Conservation (phyloP, 2,329 filamentous ascomycete species). For the Tetracladium maxilliforme region DNA sequence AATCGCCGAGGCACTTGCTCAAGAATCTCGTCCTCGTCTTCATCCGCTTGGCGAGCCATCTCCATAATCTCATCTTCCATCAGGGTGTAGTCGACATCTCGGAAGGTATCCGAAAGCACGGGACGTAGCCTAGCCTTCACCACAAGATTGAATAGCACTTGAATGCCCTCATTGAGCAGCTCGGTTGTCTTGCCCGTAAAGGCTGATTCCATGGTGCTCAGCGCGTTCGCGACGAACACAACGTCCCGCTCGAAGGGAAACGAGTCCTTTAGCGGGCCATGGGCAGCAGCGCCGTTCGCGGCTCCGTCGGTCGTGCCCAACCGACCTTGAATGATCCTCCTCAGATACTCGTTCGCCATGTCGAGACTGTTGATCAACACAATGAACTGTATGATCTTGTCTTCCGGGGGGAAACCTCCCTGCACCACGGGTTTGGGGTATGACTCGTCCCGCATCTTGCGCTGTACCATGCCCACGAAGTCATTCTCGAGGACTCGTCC, state of each 20-base stretch:
- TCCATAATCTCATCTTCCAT: conserved; percentile 46
- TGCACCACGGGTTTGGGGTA: conserved; percentile 71
- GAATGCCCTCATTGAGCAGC: conserved; percentile 69
- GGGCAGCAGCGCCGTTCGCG: conserved; percentile 19
- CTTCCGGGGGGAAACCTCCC: conserved; percentile 73
- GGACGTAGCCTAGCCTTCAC: conserved; percentile 74
- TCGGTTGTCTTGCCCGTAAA: conserved; percentile 72
- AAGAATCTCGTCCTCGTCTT: conserved; percentile 31
- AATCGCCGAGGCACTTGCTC: conserved; percentile 69
- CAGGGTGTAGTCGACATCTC: conserved; percentile 75
- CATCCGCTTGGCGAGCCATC: conserved; percentile 34
- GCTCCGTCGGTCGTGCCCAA: conserved; percentile 29
- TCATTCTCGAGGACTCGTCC: conserved; percentile 72
- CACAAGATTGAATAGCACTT: conserved; percentile 77
- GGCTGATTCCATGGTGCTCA: conserved; percentile 53
- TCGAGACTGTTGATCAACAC: conserved; percentile 94
- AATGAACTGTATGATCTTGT: conserved; percentile 77
- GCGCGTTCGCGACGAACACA: conserved; percentile 48
- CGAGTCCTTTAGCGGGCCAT: conserved; percentile 34
- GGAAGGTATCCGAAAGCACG: conserved; percentile 76
- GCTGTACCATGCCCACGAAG: conserved; percentile 93
- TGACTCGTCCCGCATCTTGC: conserved; percentile 92
- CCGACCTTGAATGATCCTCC: conserved; percentile 64
- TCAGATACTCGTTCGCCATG: conserved; percentile 78
- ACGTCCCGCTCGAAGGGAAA: conserved; percentile 76